A percentile compares a stretch with the other conserved stretches of the same genome.
Conservation (phyloP, 148 eudicot species). For the Chenopodium quinoa region DNA sequence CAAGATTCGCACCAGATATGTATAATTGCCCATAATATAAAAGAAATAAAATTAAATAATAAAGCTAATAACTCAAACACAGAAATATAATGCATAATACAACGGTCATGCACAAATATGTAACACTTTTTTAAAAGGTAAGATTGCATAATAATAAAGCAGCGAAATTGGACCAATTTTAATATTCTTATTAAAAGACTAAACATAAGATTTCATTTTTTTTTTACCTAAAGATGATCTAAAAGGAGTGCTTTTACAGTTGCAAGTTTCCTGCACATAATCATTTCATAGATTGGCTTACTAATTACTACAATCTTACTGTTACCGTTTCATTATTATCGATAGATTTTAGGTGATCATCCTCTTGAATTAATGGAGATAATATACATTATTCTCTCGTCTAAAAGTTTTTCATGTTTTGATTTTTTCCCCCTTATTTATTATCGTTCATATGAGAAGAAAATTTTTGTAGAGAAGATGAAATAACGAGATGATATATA, state of each 20-base stretch:
- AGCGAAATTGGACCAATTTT: not conserved
- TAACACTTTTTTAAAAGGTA: not conserved
- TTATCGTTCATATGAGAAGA: no score
- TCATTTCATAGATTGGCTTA: not conserved
- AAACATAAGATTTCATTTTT: not conserved
- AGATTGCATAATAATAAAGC: not conserved
- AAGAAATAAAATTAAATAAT: no score
- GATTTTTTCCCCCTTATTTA: no score
- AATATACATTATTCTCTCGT: no score
- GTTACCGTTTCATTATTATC: no score
- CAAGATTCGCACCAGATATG: no score
- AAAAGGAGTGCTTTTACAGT: not conserved
- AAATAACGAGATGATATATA: no score
- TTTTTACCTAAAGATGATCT: not conserved
- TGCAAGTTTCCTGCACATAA: not conserved
- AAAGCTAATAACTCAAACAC: not conserved
- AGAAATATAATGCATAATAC: not conserved
- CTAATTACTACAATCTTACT: not conserved
- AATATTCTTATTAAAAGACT: not conserved
- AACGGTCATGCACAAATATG: not conserved
- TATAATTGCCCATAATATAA: no score
- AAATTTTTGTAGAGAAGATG: no score
- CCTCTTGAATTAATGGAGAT: no score
- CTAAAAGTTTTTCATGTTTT: no score
- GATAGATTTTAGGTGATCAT: no score